Conservation (phyloP, 306 rosid species). For the Vigna trinervia region DNA sequence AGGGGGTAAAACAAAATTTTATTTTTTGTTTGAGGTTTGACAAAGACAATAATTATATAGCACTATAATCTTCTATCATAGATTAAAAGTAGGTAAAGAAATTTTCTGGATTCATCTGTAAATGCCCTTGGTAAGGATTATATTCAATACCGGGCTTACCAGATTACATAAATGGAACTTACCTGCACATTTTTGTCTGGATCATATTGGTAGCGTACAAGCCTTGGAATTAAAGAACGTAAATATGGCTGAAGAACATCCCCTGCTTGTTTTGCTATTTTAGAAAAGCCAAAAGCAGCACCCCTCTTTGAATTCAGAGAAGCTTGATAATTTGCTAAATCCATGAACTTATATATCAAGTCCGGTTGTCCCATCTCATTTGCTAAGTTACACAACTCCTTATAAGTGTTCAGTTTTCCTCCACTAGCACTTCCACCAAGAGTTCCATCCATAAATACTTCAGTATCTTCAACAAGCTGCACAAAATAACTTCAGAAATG, state of each 20-base stretch:
- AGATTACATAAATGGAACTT: constrained; percentile 25
- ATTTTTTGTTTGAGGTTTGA: neutral
- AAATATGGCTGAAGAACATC: constrained; percentile 90
- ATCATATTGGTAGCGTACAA: constrained; percentile 96
- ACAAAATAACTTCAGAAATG: constrained; percentile 38
- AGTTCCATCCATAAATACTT: constrained; percentile 93
- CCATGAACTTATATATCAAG: constrained; percentile 96
- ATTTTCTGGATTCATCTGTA: neutral
- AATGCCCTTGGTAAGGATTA: neutral
- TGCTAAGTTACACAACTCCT: constrained; percentile 94
- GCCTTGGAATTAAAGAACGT: constrained; percentile 81
- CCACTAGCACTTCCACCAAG: constrained; percentile 82
- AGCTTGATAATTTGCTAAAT: constrained; percentile 94
- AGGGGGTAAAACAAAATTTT: neutral
- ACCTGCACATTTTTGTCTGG: constrained; percentile 99
- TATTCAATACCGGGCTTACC: constrained; percentile 6
- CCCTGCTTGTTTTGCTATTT: constrained; percentile 97
- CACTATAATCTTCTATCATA: neutral
- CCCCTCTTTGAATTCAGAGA: constrained; percentile 91
- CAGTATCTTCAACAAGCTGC: constrained; percentile 91
- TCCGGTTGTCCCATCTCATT: constrained; percentile 99
- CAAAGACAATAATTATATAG: neutral
- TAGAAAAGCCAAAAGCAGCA: constrained; percentile 99
- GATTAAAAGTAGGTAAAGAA: constrained; percentile 13
- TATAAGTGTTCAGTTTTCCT: constrained; percentile 92